Evolutionary conservation across 2,329 filamentous ascomycete species (phyloP), one percentile per base, ranked within the genome.

Genomic region (Hymenoscyphus infarciens): DNA sequence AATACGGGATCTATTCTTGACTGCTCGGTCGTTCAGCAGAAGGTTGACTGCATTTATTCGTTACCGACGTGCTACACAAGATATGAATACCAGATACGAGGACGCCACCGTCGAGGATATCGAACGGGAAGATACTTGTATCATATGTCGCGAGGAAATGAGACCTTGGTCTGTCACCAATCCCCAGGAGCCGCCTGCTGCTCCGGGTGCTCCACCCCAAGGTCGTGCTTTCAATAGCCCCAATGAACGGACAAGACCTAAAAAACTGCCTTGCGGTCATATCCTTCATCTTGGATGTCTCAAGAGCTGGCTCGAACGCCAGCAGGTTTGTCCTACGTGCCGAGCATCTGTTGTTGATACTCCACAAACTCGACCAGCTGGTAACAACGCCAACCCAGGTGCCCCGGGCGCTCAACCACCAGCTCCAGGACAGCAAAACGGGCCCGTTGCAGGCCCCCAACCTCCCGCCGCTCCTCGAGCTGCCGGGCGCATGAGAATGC

Each of bases 71-170:
- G 95, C 95, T 2, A 92, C 96, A 2, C 85, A 89, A 68, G 92
- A 98, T 74, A 98, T 99, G 92, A 95, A 96, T 73, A 85, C 86
- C 64, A 81, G 86, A 70, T 98, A 97, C 74, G 90, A 91, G 4
- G 95, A 99, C 74, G 95, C 95, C 1, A 97, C 91, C 1, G 82
- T 85, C 1, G 91, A 96, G 68, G 94, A 99, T 68, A 85, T 99
- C 27, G 80, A 82, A 31, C 83, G 90, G 57, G 94, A 97, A 74
- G 92, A 96, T 71, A 96, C 95, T 2, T 99, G 95, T 76, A 99
- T 99, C 70, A 97, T 99, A 61, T 99, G 95, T 76, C 87, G 95
- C 64, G 95, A 99, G 75, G 91, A 96, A 67, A 99, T 99, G 95
- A 85, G 86, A 38, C 87, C 89, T 1, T 97, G 92, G 90, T 72